A percentile compares a stretch with the other conserved stretches of the same genome.
Evolutionary conservation across 208 protist species (phyloP).

Genomic region (Vickermania ingenoplastis): DNA sequence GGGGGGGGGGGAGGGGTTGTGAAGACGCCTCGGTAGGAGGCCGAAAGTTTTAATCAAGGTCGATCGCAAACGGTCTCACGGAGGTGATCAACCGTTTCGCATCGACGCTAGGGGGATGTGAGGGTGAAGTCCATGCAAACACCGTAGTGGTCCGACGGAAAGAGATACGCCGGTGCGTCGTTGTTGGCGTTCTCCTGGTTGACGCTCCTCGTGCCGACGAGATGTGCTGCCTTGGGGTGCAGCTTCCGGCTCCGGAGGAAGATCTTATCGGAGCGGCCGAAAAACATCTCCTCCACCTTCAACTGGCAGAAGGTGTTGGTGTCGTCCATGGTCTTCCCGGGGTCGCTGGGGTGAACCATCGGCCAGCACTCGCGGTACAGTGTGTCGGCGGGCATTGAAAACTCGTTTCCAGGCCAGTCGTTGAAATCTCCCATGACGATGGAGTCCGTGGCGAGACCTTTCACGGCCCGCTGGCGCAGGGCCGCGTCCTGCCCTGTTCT

Average conservation of each 20-base stretch:
- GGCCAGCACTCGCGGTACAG: constrained; percentile 80
- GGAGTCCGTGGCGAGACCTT: constrained; percentile 35
- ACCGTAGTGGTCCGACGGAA: constrained; percentile 87
- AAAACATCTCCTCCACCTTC: constrained; percentile 89
- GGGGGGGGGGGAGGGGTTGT: no score
- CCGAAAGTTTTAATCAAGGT: no score
- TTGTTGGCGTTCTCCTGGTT: constrained; percentile 73
- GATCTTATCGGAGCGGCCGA: constrained; percentile 82
- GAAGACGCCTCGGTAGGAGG: no score
- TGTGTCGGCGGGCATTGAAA: constrained; percentile 67
- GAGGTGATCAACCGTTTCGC: no score
- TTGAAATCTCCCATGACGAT: constrained; percentile 89
- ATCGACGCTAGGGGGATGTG: no score
- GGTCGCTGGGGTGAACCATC: constrained; percentile 40
- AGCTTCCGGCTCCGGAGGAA: constrained; percentile 57
- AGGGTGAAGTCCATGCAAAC: constrained; percentile 60
- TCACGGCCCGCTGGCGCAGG: constrained; percentile 45
- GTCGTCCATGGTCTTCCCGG: constrained; percentile 87
- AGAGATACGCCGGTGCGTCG: constrained; percentile 74
- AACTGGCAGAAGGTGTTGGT: constrained; percentile 88
- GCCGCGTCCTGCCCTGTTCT: constrained; percentile 65
- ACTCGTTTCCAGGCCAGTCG: constrained; percentile 83
- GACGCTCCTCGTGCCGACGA: constrained; percentile 77
- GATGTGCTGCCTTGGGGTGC: constrained; percentile 53
- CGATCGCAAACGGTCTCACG: no score